Percentiles rank a stretch among this genome's conserved stretches.
These are phyloP conservation scores for Polytrichum commune DNA, from an alignment of 225 moss, liverwort and hornwort species.

Conservation along the genomic window DNA sequence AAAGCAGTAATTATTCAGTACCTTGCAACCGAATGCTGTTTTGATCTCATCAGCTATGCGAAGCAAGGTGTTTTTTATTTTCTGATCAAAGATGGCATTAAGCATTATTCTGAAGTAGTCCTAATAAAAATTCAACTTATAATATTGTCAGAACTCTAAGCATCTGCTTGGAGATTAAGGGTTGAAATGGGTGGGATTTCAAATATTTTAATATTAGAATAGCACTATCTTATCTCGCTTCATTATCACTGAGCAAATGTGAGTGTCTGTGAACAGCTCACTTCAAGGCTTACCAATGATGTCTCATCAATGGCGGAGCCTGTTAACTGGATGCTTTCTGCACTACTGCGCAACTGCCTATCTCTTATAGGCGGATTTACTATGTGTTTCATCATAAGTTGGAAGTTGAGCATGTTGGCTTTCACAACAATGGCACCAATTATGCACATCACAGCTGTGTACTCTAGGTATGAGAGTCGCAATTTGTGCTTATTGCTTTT, in stretches of 20 bases:
- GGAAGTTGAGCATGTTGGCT: slow-evolving; percentile 99
- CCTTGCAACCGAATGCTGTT: slow-evolving; percentile 22
- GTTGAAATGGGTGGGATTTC: too few species aligned
- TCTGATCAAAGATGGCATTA: slow-evolving; percentile 1
- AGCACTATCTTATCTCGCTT: background rate
- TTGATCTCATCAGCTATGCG: background rate
- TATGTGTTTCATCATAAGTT: slow-evolving; percentile 92
- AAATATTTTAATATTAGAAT: too few species aligned
- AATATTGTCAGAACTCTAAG: too few species aligned
- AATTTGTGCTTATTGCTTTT: background rate
- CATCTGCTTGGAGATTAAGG: too few species aligned
- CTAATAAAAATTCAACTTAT: too few species aligned
- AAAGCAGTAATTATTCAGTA: slow-evolving; percentile 41
- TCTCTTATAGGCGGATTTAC: slow-evolving; percentile 77
- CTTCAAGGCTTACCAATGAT: slow-evolving; percentile 96
- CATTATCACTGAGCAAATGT: background rate
- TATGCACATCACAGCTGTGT: slow-evolving; percentile 98
- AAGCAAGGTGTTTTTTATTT: slow-evolving; percentile 1
- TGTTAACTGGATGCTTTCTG: slow-evolving; percentile 99
- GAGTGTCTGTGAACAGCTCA: slow-evolving; percentile 47
- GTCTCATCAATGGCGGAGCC: slow-evolving; percentile 99
- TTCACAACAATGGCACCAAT: slow-evolving; percentile 99
- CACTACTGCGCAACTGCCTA: slow-evolving; percentile 76
- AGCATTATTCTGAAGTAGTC: background rate
- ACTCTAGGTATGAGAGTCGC: slow-evolving; percentile 55